These are phyloP conservation scores for Drechslera avenae DNA, from an alignment of 2,329 filamentous ascomycete species.

Conservation along the genomic window DNA sequence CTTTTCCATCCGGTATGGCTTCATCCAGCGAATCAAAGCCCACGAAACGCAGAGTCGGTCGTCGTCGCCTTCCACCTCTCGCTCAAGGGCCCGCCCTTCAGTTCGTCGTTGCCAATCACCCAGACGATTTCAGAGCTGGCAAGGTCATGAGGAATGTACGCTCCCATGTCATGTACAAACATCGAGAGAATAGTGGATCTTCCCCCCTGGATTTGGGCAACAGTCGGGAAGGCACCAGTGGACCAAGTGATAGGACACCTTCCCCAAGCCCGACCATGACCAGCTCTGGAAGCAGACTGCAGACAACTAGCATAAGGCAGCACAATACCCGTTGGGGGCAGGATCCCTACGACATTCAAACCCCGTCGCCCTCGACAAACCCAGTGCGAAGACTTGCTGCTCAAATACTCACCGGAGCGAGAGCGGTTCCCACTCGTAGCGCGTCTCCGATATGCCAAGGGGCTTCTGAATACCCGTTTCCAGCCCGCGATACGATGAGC, in stretches of 20 bases:
- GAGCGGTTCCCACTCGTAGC: conserved; percentile 26
- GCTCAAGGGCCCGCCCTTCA: conserved; percentile 39
- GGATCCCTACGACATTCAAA: conserved; percentile 24
- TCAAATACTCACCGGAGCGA: conserved; percentile 33
- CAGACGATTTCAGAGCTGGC: conserved; percentile 40
- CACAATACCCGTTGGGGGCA: conserved; percentile 23
- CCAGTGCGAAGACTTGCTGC: conserved; percentile 30
- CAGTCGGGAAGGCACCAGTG: conserved; percentile 24
- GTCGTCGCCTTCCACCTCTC: conserved; percentile 41
- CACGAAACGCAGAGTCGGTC: conserved; percentile 34
- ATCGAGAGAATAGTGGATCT: conserved; percentile 28
- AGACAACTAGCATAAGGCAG: conserved; percentile 17
- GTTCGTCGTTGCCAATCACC: conserved; percentile 43
- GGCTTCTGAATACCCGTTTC: conserved; percentile 33
- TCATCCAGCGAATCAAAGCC: conserved; percentile 27
- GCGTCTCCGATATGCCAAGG: conserved; percentile 30
- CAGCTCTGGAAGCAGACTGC: conserved; percentile 19
- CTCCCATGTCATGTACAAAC: conserved; percentile 47
- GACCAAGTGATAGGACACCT: conserved; percentile 14
- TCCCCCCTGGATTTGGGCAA: conserved; percentile 23
- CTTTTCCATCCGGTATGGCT: conserved; percentile 19
- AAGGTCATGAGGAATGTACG: conserved; percentile 43
- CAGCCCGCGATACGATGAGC: conserved; percentile 2
- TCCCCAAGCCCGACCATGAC: conserved; percentile 31
- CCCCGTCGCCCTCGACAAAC: conserved; percentile 25